Evolutionary conservation across 805 yeast genomes (phyloP).

Genomic region (Nakazawaea peltata): DNA sequence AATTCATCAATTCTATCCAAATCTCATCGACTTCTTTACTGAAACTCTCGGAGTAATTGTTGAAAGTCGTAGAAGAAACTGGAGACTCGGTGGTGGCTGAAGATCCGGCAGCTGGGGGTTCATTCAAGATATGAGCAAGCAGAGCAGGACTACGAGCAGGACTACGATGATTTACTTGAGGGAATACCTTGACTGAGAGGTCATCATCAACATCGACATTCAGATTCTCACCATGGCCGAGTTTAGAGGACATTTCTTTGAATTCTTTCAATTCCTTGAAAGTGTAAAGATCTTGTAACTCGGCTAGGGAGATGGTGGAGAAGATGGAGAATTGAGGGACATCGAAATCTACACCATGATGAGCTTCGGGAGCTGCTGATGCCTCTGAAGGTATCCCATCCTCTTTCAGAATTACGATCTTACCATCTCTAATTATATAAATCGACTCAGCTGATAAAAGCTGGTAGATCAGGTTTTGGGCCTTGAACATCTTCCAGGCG

Average conservation of each 20-base stretch:
- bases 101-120: too few species aligned
- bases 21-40: slow-evolving; percentile 6
- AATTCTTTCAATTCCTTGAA: too few species aligned
- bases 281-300: too few species aligned
- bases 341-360: not conserved
- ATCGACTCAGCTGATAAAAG: not conserved
- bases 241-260: too few species aligned
- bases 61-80: slow-evolving; percentile 2
- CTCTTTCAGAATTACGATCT: not conserved
- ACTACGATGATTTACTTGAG: too few species aligned
- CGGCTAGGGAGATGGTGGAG: too few species aligned
- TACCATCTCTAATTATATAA: not conserved
- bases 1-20: slow-evolving; percentile 7
- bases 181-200: too few species aligned
- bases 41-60: not conserved
- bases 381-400: not conserved
- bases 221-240: too few species aligned
- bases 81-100: too few species aligned
- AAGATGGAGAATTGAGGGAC: not conserved
- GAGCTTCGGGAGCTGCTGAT: not conserved
- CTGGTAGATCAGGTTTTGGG: slow-evolving; percentile 9
- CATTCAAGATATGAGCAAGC: not conserved
- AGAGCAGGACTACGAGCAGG: too few species aligned
- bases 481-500: slow-evolving; percentile 11
- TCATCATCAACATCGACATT: too few species aligned